Percentiles rank a stretch among this genome's conserved stretches.
Evolutionary conservation across 805 yeast species (phyloP).

Genomic region (Sugiyamaella floridensis): DNA sequence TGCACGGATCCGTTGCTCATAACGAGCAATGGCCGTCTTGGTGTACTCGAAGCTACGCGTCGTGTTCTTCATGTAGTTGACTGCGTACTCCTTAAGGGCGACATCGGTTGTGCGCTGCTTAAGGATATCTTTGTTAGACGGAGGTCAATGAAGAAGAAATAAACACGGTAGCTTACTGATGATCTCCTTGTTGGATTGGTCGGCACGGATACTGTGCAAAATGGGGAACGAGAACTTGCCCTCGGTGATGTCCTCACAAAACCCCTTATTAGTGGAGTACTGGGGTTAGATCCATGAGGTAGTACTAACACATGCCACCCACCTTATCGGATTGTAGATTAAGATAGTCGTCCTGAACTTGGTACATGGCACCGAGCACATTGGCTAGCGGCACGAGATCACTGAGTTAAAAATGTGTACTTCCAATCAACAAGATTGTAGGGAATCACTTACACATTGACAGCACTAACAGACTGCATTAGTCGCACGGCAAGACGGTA

Average conservation of each 20-base stretch:
- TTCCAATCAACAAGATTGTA: too few species aligned
- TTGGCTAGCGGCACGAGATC: slow-evolving; percentile 58
- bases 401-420: not conserved
- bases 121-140: slow-evolving; percentile 37
- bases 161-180: slow-evolving; percentile 22
- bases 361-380: slow-evolving; percentile 74
- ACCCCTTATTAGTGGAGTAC: slow-evolving; percentile 60
- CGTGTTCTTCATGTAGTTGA: slow-evolving; percentile 38
- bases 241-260: slow-evolving; percentile 80
- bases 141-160: not conserved
- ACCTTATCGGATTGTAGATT: slow-evolving; percentile 48
- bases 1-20: slow-evolving; percentile 23
- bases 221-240: slow-evolving; percentile 87
- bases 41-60: slow-evolving; percentile 40
- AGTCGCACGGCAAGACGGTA: slow-evolving; percentile 67
- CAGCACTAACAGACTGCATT: slow-evolving; percentile 38
- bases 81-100: slow-evolving; percentile 44
- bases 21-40: slow-evolving; percentile 25
- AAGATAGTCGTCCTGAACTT: slow-evolving; percentile 76
- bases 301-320: not conserved
- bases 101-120: slow-evolving; percentile 45
- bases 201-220: slow-evolving; percentile 50
- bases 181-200: slow-evolving; percentile 36
- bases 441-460: slow-evolving; percentile 11
- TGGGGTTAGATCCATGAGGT: slow-evolving; percentile 5